These are phyloP conservation scores for Rhodotorula toruloides DNA, from an alignment of 768 basidiomycete genomes.

Conservation along the genomic window DNA sequence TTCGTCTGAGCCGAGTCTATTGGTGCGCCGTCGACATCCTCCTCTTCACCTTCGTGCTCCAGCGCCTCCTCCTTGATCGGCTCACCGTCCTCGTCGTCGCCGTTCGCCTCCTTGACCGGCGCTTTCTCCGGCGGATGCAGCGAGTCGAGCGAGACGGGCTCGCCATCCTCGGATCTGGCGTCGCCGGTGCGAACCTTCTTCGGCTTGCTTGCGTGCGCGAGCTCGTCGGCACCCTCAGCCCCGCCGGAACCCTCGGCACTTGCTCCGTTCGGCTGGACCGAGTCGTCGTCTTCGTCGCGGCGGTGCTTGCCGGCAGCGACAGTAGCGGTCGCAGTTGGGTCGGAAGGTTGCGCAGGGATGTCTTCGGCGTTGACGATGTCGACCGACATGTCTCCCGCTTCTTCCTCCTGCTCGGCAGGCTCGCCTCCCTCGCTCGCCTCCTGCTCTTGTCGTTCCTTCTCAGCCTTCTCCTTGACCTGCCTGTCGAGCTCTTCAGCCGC, in stretches of 20 bases:
- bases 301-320: conserved; percentile 18
- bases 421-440: conserved; percentile 1
- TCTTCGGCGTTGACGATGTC: conserved; percentile 29
- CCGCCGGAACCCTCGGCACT: neutral
- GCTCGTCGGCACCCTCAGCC: conserved; percentile 1
- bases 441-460: neutral
- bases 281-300: conserved; percentile 23
- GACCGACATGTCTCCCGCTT: conserved; percentile 33
- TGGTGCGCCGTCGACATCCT: conserved; percentile 2
- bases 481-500: conserved; percentile 12
- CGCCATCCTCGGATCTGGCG: neutral
- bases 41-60: neutral
- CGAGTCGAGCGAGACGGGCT: neutral
- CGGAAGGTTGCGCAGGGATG: neutral
- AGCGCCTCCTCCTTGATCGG: conserved; percentile 31
- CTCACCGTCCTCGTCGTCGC: neutral
- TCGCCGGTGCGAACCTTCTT: conserved; percentile 33
- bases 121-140: neutral
- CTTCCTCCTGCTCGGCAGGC: neutral
- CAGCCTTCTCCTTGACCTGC: conserved; percentile 19
- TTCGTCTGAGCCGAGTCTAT: neutral
- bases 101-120: conserved; percentile 32
- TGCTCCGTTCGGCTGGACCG: conserved; percentile 32
- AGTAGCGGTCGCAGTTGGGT: neutral
- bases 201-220: conserved; percentile 15